Evolutionary conservation across 768 basidiomycete species (phyloP), one percentile per base, ranked within the genome.

Genomic region (Mrakia gelida): DNA sequence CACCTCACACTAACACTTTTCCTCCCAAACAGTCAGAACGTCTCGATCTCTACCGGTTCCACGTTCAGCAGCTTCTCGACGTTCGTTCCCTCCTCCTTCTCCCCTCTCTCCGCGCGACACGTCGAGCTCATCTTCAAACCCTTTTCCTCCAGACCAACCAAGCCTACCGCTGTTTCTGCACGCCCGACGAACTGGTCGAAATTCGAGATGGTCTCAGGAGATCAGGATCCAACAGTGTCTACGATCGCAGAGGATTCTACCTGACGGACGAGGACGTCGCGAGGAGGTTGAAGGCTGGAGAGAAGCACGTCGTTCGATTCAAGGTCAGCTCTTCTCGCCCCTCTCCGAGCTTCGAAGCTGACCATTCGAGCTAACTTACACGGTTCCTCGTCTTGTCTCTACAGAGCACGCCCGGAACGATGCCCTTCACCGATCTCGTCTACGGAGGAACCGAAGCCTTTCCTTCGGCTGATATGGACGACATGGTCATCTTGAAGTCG

Each of bases 81-180:
- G 96, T 95, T 80, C 43, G 87, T 79, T 45, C 34, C n/a, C n/a
- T 26, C 34, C 49, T 8, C 34, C 11, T 28, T n/a, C 45, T 43
- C 11, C 15, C 61, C 10, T 61, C 54, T 23, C 52, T 43, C 45
- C 30, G 13, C 65, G 11, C 41, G 71, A 30, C 71, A 30, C 34
- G 34, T 13, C 63, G 18, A 43, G 32, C 65, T 71, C 79, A 63
- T 80, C 15, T 28, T 38, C 49, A 16, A 52, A 18, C 49, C n/a
- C 56, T 32, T 38, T 79, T 11, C 8, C 26, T 8, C 10, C 67
- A 98, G 95, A 88, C 89, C 62, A 93, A 92, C 6, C 89, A 92
- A 78, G 96, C 95, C 10, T 99, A 99, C 83, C 91, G 93, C 28
- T 98, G 97, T 84, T 98, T 98, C 86, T 98, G 96, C 84, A 88